Percentiles rank a stretch among this genome's conserved stretches.
Conservation (phyloP, 2,329 filamentous ascomycete genomes). For the Calonectria pseudoturangicola region DNA sequence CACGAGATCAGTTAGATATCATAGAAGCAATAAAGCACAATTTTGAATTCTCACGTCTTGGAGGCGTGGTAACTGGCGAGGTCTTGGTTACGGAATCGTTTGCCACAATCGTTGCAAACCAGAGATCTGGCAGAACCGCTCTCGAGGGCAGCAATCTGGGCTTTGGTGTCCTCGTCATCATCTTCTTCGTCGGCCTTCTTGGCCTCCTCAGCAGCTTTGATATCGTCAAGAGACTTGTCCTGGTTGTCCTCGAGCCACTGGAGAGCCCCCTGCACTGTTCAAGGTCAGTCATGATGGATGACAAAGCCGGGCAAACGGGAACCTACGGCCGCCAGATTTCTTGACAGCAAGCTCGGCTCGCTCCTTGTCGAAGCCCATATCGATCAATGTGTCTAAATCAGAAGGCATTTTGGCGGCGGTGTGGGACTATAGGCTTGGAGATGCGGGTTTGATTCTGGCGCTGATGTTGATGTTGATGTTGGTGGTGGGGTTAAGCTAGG, state of each 20-base stretch:
- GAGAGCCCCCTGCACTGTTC: slow-evolving; percentile 88
- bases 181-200: slow-evolving; percentile 69
- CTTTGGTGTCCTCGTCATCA: slow-evolving; percentile 67
- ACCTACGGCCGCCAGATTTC: slow-evolving; percentile 85
- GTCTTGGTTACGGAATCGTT: slow-evolving; percentile 87
- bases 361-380: slow-evolving; percentile 89
- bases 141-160: slow-evolving; percentile 79
- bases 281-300: slow-evolving; percentile 34
- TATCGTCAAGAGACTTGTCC: slow-evolving; percentile 89
- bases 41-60: slow-evolving; percentile 78
- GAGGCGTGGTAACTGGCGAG: slow-evolving; percentile 93
- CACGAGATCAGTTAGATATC: neutral
- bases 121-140: slow-evolving; percentile 86
- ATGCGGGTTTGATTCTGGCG: slow-evolving; percentile 42
- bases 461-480: slow-evolving; percentile 49
- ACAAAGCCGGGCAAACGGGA: neutral
- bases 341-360: slow-evolving; percentile 89
- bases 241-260: slow-evolving; percentile 97
- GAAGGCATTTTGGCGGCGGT: slow-evolving; percentile 71
- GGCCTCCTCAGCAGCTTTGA: slow-evolving; percentile 71
- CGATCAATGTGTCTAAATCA: slow-evolving; percentile 77
- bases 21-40: neutral
- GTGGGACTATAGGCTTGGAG: slow-evolving; percentile 35
- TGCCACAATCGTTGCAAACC: slow-evolving; percentile 95
- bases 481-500: slow-evolving; percentile 48